Base-by-base conservation (phyloP, 352 stramenopile genomes). In the Phytophthora sp. region DNA sequence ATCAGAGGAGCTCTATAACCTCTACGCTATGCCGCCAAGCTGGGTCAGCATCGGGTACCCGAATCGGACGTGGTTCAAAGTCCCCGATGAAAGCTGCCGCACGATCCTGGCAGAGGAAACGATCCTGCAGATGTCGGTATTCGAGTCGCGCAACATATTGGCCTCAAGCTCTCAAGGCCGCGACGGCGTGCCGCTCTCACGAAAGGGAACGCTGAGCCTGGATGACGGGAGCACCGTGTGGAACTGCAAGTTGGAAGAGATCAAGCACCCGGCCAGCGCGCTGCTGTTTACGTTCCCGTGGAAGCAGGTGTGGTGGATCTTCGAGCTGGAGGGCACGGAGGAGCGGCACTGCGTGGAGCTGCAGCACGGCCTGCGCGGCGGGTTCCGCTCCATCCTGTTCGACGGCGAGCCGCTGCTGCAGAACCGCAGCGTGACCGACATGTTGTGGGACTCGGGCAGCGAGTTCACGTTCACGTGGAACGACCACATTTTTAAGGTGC, bases 251-350 rank as follows among this genome's bases (percentile, higher is more conserved):
- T 55, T 94, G 27, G 86, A 94, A 51, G 86, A 94, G 67, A 94
- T 94, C 62, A 94, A 94, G 59, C 86, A 94, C 50, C 54, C 82
- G 1, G 83, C 83, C 18, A 92, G 83, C 24, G 82, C 86, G 15
- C 58, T 94, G 13, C 45, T 94, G 44, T 91, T 92, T 53, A 94
- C 86, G 28, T 94, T 94, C 53, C 86, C 86, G 38, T 94, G 86
- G 86, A 94, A 94, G 54, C 86, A 94, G 52, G 68, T 92, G 34
- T 94, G 86, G 86, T 94, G 86, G 86, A 82, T 92, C 46, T 85
- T 94, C 37, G 77, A 85, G 57, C 45, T 88, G 50, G 69, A 86
- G 31, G 70, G 62, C 5, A 74, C 58, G 18, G 78, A 76, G 24
- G 80, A 83, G 49, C 69, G 63, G 34, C 78, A 92, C 69, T 84